Evolutionary conservation across 352 stramenopile genomes (phyloP).

Genomic region (Phytopythium mirpurense): DNA sequence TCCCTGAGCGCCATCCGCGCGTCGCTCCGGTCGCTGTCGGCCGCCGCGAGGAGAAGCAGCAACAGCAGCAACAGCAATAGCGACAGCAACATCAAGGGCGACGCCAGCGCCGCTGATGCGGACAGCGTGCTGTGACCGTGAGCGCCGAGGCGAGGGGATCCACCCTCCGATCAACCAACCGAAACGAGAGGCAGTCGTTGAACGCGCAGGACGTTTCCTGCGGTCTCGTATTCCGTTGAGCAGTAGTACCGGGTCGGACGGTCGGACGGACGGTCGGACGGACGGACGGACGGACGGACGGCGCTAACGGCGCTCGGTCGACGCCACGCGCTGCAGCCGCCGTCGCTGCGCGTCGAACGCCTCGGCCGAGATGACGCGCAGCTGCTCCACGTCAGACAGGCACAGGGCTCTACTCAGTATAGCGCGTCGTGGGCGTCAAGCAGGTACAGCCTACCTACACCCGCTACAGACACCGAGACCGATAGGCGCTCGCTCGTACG

Average conservation of each 20-base stretch:
- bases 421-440: too few relatives aligned
- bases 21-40: conserved; percentile 11
- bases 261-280: not conserved
- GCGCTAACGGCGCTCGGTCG: too few relatives aligned
- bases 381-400: conserved; percentile 8
- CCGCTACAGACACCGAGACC: too few relatives aligned
- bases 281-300: not conserved
- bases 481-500: conserved; percentile 19
- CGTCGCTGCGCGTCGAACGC: conserved; percentile 11
- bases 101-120: too few relatives aligned
- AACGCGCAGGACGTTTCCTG: too few relatives aligned
- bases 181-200: too few relatives aligned
- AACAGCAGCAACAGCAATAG: conserved; percentile 19
- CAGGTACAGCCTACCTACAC: too few relatives aligned
- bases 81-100: not conserved
- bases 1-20: conserved; percentile 19
- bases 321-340: conserved; percentile 3
- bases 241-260: too few relatives aligned
- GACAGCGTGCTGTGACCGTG: conserved; percentile 9
- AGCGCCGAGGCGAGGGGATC: too few relatives aligned
- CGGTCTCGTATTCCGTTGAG: too few relatives aligned
- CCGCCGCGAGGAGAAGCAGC: conserved; percentile 21
- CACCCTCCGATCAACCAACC: too few relatives aligned
- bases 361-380: conserved; percentile 18
- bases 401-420: not conserved